phyloP scores from a whole-genome alignment of 306 rosid species.

The Argentina anserina region DNA sequence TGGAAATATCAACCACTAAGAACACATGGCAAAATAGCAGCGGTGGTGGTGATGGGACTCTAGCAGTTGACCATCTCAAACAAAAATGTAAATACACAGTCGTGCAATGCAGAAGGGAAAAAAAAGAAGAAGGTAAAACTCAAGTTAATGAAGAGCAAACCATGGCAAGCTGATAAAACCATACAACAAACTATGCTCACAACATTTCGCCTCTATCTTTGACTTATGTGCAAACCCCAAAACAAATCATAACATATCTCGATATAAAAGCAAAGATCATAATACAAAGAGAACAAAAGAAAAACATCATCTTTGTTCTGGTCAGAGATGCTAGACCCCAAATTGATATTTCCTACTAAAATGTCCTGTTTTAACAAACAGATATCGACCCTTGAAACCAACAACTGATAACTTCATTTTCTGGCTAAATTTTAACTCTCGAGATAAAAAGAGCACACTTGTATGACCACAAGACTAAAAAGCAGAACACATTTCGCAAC shows the following conservation, averaged over 20 bases:
- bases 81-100: not conserved
- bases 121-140: not conserved
- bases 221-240: too few relatives aligned
- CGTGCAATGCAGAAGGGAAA: not conserved
- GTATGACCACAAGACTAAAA: not conserved
- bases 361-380: not conserved
- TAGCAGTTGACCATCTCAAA: not conserved
- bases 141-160: not conserved
- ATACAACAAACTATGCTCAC: not conserved
- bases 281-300: too few relatives aligned
- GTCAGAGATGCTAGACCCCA: not conserved
- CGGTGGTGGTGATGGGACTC: not conserved
- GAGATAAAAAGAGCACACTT: not conserved
- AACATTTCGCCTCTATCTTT: not conserved
- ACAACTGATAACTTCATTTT: not conserved
- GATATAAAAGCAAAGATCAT: not conserved
- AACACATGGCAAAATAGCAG: constrained; percentile 11
- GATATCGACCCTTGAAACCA: not conserved
- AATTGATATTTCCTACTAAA: not conserved
- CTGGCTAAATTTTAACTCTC: too few relatives aligned
- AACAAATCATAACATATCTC: not conserved
- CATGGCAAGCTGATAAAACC: not conserved
- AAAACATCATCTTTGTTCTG: not conserved
- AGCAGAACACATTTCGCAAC: not conserved
- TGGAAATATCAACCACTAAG: not conserved